Conservation (phyloP, 2,329 filamentous ascomycete genomes). For the Periglandula ipomoeae region DNA sequence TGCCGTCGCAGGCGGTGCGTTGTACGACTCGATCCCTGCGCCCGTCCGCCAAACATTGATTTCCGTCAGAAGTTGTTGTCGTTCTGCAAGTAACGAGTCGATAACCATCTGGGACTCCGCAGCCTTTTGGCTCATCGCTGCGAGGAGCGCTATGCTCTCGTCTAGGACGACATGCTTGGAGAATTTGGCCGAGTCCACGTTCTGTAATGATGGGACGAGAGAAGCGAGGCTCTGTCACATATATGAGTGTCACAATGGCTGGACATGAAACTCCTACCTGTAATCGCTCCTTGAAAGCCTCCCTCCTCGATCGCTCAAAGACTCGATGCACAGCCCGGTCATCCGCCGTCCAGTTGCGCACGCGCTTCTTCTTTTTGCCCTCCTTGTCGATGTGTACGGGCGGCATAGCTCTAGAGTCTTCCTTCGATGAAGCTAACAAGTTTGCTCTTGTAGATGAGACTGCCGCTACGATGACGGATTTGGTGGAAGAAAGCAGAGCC, state of each 20-base stretch:
- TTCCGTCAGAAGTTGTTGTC: conserved; percentile 19
- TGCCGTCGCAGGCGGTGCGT: neutral
- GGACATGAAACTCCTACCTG: conserved; percentile 16
- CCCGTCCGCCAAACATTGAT: conserved; percentile 16
- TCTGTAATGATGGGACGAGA: conserved; percentile 23
- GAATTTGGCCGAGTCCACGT: conserved; percentile 25
- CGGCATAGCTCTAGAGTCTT: no score
- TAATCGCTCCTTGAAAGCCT: conserved; percentile 30
- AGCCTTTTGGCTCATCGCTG: conserved; percentile 13
- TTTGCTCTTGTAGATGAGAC: no score
- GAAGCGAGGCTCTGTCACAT: conserved; percentile 22
- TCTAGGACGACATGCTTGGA: conserved; percentile 31
- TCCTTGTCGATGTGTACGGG: neutral
- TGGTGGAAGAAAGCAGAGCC: no score
- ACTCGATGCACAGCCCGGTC: conserved; percentile 31
- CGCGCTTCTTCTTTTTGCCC: conserved; percentile 21
- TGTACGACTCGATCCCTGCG: conserved; percentile 5
- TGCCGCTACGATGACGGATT: no score
- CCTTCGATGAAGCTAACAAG: no score
- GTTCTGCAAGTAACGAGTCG: conserved; percentile 15
- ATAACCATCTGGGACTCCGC: conserved; percentile 9
- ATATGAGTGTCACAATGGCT: no score
- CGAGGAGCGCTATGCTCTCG: conserved; percentile 19
- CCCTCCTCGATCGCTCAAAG: conserved; percentile 31
- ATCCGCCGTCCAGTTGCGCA: conserved; percentile 29